Base-by-base conservation (phyloP, 768 basidiomycete species). In the Filobasidium wieringae region DNA sequence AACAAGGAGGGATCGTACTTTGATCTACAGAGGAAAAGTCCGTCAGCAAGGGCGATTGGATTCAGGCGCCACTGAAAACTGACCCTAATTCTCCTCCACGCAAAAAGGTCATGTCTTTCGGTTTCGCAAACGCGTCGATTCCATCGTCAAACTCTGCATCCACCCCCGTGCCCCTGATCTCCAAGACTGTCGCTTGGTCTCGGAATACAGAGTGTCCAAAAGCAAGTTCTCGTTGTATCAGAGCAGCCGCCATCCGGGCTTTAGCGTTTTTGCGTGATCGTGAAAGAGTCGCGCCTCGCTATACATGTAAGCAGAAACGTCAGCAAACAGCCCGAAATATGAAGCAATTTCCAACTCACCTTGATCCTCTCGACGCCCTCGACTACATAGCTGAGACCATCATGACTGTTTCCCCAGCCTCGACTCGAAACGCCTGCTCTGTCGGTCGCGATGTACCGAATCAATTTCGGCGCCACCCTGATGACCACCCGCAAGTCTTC, bases 361-460 rank as follows among this genome's bases (percentile, higher is more conserved):
- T 67, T 61, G n/a, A 73, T 37, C 7, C 70, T 36, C 33, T 67
- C 55, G 1, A 76, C 70, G 1, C 55, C 53, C 58, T 77, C 75
- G 7, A 78, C 68, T 11, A 72, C 64, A 36, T 76, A 59, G 53
- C 73, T 75, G 26, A 70, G 68, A 1, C 76, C 77, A 55, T 77
- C 76, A 60, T 78, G 77, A 5, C 73, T 72, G 61, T 77, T 77
- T 0, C 77, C 77, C 77, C 77, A 78, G 12, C 66, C 66, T 37
- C 76, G 58, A 37, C 73, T 75, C 52, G 56, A 62, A 9, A 77
- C 43, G 1, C 76, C 76, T 39, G 70, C 67, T 26, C 72, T 34
- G 53, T 74, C 67, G 4, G 71, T 64, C 7, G 72, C 71, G 9
- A 72, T 64, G 60, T 77, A 78, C 31, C 72, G 55, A 1, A 77